A percentile compares a stretch with the other conserved stretches of the same genome.
Evolutionary conservation across 495 filamentous ascomycete species (phyloP).

Genomic region (Saxispiralis lemnorum): DNA sequence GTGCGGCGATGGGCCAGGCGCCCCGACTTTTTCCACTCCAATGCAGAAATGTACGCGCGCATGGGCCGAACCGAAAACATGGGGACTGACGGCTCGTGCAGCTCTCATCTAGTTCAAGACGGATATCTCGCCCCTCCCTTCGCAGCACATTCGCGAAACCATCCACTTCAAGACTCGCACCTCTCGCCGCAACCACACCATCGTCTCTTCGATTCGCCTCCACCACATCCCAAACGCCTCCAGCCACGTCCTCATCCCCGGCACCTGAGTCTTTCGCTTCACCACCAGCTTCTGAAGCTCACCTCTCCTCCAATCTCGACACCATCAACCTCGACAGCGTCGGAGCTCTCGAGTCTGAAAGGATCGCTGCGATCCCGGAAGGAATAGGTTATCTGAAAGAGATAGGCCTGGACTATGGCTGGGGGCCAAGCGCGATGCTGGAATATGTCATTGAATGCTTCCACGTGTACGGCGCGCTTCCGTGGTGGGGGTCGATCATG

Average conservation of each 20-base stretch:
- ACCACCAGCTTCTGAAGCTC: not conserved
- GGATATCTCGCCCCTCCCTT: not conserved
- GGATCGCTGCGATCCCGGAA: slow-evolving; percentile 36
- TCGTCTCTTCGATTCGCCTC: slow-evolving; percentile 4
- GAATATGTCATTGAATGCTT: slow-evolving; percentile 65
- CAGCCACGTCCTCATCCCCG: slow-evolving; percentile 1
- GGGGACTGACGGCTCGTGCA: not conserved
- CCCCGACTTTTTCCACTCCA: slow-evolving; percentile 4
- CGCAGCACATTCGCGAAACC: too few species aligned
- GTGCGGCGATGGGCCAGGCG: slow-evolving; percentile 3
- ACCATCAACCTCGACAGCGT: slow-evolving; percentile 11
- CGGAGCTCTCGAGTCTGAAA: not conserved
- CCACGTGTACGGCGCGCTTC: slow-evolving; percentile 51
- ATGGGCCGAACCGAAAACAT: not conserved
- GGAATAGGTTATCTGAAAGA: slow-evolving; percentile 66
- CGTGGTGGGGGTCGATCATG: slow-evolving; percentile 68
- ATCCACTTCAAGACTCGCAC: too few species aligned
- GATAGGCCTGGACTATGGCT: slow-evolving; percentile 73
- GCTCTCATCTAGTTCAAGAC: slow-evolving; percentile 11
- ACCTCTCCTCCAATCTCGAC: slow-evolving; percentile 4
- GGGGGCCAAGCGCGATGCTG: slow-evolving; percentile 49
- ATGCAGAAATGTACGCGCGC: slow-evolving; percentile 10
- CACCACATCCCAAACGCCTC: not conserved
- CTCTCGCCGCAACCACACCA: too few species aligned
- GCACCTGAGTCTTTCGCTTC: not conserved